phyloP scores from a whole-genome alignment of 106 monocot genomes.

The Amphibolis antarctica region DNA sequence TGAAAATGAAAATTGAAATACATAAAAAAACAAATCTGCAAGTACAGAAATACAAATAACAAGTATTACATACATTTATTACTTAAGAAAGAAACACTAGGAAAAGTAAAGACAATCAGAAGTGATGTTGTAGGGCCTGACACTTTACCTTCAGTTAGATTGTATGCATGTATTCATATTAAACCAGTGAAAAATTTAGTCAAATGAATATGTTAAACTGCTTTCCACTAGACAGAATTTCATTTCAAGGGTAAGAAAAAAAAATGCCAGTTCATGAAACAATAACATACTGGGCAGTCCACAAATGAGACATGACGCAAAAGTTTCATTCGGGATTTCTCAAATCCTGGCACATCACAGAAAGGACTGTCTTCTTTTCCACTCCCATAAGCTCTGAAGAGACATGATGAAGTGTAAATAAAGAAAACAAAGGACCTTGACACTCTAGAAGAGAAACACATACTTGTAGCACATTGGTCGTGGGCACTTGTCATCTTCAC shows the following conservation, averaged over 20 bases:
- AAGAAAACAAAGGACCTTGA: not conserved
- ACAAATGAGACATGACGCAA: conserved; percentile 42
- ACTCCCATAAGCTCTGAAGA: conserved; percentile 86
- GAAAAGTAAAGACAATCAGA: no score
- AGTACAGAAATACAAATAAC: no score
- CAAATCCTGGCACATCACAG: conserved; percentile 93
- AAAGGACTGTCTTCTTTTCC: conserved; percentile 90
- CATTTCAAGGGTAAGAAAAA: not conserved
- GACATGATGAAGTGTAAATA: not conserved
- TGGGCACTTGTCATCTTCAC: conserved; percentile 92
- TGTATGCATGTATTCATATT: no score
- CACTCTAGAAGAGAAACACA: not conserved
- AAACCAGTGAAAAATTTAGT: no score
- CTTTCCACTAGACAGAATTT: not conserved
- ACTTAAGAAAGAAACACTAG: no score
- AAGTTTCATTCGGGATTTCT: conserved; percentile 82
- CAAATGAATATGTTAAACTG: no score
- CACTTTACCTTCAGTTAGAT: no score
- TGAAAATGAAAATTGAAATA: no score
- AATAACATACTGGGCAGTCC: conserved; percentile 1
- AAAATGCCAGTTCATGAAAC: not conserved
- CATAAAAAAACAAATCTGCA: no score
- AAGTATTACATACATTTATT: no score
- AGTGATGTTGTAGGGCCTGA: no score
- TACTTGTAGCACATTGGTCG: conserved; percentile 97